Percentiles rank a stretch among this genome's conserved stretches.
Conservation (phyloP, 2,329 filamentous ascomycete species). For the Fusarium albosuccineum region DNA sequence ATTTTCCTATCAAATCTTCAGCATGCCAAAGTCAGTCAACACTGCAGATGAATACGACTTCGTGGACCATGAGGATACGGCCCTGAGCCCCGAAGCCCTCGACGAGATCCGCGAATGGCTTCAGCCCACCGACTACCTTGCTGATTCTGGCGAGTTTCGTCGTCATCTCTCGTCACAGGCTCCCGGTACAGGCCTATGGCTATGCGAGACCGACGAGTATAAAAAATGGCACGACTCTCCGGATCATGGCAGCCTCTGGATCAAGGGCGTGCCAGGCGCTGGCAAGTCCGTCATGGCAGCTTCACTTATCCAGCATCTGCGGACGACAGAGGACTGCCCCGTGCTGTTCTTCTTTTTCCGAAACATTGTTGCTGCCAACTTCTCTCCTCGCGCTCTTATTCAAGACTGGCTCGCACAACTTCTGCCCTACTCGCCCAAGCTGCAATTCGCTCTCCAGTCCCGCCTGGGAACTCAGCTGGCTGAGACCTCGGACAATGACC, state of each 20-base stretch:
- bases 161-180: slow-evolving; percentile 43
- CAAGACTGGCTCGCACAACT: slow-evolving; percentile 44
- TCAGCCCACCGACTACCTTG: slow-evolving; percentile 46
- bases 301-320: slow-evolving; percentile 39
- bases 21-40: slow-evolving; percentile 32
- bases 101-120: slow-evolving; percentile 43
- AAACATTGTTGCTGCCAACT: slow-evolving; percentile 41
- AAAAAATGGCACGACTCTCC: slow-evolving; percentile 40
- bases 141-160: slow-evolving; percentile 44
- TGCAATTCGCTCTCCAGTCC: slow-evolving; percentile 38
- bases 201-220: slow-evolving; percentile 43
- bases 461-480: slow-evolving; percentile 21
- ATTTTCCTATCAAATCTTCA: neutral
- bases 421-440: slow-evolving; percentile 32
- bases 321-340: slow-evolving; percentile 30
- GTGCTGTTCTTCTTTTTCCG: slow-evolving; percentile 44
- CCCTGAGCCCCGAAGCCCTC: slow-evolving; percentile 27
- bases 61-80: slow-evolving; percentile 31
- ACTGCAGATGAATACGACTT: slow-evolving; percentile 39
- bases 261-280: slow-evolving; percentile 45
- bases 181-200: slow-evolving; percentile 45
- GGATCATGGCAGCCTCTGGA: slow-evolving; percentile 43
- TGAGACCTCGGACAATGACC: slow-evolving; percentile 39
- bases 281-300: slow-evolving; percentile 46
- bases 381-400: slow-evolving; percentile 37